Evolutionary conservation across 2,329 filamentous ascomycete genomes (phyloP), one percentile per base, ranked within the genome.

Genomic region (Fusarium ramigenum): DNA sequence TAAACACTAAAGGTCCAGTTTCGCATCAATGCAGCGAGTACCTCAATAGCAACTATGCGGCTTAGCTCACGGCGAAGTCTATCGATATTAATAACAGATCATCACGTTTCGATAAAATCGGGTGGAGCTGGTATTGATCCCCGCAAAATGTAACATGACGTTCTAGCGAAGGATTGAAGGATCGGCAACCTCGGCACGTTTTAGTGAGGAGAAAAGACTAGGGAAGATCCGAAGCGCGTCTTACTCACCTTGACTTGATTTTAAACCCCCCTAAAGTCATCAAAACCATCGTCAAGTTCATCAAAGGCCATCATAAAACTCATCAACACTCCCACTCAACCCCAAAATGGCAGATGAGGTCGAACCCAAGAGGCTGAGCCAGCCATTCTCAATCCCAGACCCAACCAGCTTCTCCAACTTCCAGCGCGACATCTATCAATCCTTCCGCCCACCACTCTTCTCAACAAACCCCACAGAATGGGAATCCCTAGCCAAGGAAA

Each of bases 341-440:
- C 7, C 5, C 19, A 61, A 23, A 2, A 72, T 72, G 70, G 30
- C 43, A 14, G 53, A 46, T 25, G 23, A 67, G 19, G 32, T 61
- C 9, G 52, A 67, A 6, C 62, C 67, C 10, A 66, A 75, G 32
- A 47, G 59, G 9, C 10, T 68, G 5, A 72, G 50, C 28, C 70
- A 46, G 16, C 49, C 70, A 1, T 58, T 70, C 32, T 63, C 61
- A 10, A 57, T 70, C 11, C 75, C 74, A 9, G 68, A 77, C 44
- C 66, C 70, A 8, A 32, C 44, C 14, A 76, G 70, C 42, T 74
- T 66, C 72, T 67, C 74, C 7, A 66, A 67, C 39, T 77, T 66
- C 46, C 74, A 77, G 18, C 75, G 75, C 52, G 65, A 77, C 37
- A 77, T 77, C 63, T 77, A 77, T 56, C 72, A 76, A 36, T 65